Evolutionary conservation across 805 yeast genomes (phyloP).

Genomic region (Scheffersomyces coipomensis): DNA sequence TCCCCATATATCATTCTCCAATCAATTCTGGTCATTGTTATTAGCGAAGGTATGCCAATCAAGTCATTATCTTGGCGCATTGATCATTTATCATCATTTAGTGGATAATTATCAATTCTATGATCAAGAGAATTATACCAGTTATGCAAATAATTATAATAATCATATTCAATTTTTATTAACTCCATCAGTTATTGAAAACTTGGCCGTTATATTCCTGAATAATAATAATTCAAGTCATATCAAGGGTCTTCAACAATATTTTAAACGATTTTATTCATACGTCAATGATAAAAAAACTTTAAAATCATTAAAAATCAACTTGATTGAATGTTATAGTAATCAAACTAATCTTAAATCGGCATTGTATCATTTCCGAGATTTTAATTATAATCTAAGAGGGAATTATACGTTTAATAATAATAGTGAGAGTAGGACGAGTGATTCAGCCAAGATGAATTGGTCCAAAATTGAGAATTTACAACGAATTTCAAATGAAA

Average conservation of each 20-base stretch:
- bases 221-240: constrained; percentile 21
- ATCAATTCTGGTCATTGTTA: constrained; percentile 34
- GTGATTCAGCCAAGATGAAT: neutral
- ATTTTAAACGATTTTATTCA: constrained; percentile 39
- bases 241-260: constrained; percentile 27
- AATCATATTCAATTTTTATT: constrained; percentile 31
- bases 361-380: constrained; percentile 22
- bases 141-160: constrained; percentile 11
- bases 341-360: constrained; percentile 14
- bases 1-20: constrained; percentile 17
- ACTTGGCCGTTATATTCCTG: constrained; percentile 26
- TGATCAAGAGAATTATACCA: constrained; percentile 8
- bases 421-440: neutral
- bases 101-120: constrained; percentile 24
- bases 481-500: neutral
- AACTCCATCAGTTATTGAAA: constrained; percentile 21
- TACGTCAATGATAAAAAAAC: constrained; percentile 24
- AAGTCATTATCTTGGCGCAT: constrained; percentile 28
- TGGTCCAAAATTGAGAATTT: constrained; percentile 2
- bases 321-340: constrained; percentile 31
- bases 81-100: constrained; percentile 33
- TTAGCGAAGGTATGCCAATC: constrained; percentile 20
- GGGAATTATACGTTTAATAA: neutral
- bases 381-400: constrained; percentile 8
- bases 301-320: constrained; percentile 25